A percentile compares a stretch with the other conserved stretches of the same genome.
Conservation (phyloP, 2,329 filamentous ascomycete species). For the Zarea fungicola region DNA sequence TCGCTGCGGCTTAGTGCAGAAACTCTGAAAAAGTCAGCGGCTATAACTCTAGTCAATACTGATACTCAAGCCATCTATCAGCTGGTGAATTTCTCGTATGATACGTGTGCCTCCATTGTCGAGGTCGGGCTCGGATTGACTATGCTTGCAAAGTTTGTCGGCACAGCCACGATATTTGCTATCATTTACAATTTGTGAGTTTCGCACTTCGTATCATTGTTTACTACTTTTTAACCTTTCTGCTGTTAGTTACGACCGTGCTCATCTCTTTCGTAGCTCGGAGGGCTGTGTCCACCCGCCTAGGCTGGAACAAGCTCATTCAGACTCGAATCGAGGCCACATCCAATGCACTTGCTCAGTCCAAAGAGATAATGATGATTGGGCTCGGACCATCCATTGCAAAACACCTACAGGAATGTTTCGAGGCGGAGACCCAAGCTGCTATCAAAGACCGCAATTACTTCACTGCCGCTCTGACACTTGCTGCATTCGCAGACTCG, state of each 20-base stretch:
- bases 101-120: background rate
- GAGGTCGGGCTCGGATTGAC: background rate
- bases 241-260: background rate
- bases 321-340: background rate
- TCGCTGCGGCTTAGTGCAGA: background rate
- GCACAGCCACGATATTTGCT: background rate
- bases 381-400: background rate
- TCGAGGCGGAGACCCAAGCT: background rate
- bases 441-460: conserved; percentile 5
- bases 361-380: conserved; percentile 3
- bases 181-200: background rate
- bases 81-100: background rate
- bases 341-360: conserved; percentile 6
- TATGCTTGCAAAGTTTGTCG: background rate
- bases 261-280: background rate
- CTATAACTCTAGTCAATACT: conserved; percentile 3
- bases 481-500: background rate
- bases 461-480: background rate
- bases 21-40: background rate
- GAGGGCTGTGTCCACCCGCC: background rate
- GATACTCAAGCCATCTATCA: background rate
- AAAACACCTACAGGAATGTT: background rate
- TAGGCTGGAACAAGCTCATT: conserved; percentile 1
- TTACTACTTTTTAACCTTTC: background rate
- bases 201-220: too few species aligned